phyloP scores from a whole-genome alignment of 208 protist species.

The Naegleria gruberi region DNA sequence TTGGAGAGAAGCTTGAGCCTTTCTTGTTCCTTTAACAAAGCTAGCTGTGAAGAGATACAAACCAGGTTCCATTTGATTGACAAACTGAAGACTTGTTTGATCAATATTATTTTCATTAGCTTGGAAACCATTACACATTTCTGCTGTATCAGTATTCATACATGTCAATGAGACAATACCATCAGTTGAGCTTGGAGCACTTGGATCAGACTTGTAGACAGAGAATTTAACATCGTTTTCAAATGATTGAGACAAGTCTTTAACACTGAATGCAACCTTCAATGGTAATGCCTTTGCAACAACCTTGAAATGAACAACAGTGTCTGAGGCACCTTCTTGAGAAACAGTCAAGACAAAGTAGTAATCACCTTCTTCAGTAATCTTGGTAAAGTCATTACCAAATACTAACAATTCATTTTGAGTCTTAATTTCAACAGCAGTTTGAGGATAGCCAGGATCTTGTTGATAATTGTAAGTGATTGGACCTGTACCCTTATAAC shows the following conservation, averaged over 20 bases:
- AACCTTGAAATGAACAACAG: not conserved
- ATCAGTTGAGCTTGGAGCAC: not conserved
- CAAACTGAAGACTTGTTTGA: too few species aligned
- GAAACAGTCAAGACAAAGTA: not conserved
- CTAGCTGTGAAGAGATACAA: not conserved
- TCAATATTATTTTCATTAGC: too few species aligned
- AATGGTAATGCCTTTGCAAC: not conserved
- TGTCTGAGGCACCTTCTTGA: not conserved
- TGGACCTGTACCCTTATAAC: not conserved
- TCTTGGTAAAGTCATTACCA: not conserved
- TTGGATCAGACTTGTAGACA: not conserved
- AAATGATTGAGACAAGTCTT: not conserved
- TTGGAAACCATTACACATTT: too few species aligned
- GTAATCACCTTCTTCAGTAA: not conserved
- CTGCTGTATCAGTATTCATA: too few species aligned
- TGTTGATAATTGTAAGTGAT: too few species aligned
- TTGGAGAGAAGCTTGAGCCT: not conserved
- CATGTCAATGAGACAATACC: too few species aligned
- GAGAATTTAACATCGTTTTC: not conserved
- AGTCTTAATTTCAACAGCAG: not conserved
- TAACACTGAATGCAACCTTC: not conserved
- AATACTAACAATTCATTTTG: not conserved
- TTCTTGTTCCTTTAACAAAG: not conserved
- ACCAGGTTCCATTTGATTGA: too few species aligned
- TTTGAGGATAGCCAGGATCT: too few species aligned